These are phyloP conservation scores for Fragilaria radians DNA, from an alignment of 108 stramenopile genomes.

Conservation along the genomic window DNA sequence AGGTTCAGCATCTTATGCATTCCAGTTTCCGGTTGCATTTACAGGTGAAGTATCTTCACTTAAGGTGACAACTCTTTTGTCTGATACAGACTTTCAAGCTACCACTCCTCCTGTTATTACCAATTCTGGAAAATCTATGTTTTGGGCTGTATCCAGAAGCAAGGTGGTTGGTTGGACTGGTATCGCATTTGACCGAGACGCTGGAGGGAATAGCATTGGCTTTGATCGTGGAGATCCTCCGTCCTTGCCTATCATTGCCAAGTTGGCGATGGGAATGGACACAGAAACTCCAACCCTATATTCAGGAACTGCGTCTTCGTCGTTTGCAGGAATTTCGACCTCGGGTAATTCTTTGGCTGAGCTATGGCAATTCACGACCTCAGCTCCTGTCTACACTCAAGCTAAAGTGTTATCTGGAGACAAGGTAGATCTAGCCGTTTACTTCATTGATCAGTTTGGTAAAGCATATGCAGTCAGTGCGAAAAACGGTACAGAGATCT, in stretches of 20 bases:
- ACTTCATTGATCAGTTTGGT: conserved; percentile 10
- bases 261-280: conserved; percentile 3
- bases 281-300: conserved; percentile 8
- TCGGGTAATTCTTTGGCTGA: background rate
- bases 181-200: background rate
- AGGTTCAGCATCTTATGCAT: conserved; percentile 18
- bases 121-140: conserved; percentile 19
- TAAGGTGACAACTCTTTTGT: conserved; percentile 9
- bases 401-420: conserved; percentile 7
- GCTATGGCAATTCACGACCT: background rate
- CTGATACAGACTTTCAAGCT: conserved; percentile 9
- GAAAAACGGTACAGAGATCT: conserved; percentile 2
- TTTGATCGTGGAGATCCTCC: background rate
- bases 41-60: conserved; percentile 7
- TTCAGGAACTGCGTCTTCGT: conserved; percentile 9
- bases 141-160: conserved; percentile 23
- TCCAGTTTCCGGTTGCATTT: conserved; percentile 27
- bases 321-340: conserved; percentile 4
- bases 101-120: conserved; percentile 24
- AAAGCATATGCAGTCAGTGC: conserved; percentile 1
- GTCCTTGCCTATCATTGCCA: background rate
- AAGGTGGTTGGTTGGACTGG: conserved; percentile 23
- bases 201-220: background rate
- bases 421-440: conserved; percentile 1
- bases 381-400: conserved; percentile 1